Base-by-base conservation (phyloP, 2,329 filamentous ascomycete genomes). In the Colletotrichum kahawae region DNA sequence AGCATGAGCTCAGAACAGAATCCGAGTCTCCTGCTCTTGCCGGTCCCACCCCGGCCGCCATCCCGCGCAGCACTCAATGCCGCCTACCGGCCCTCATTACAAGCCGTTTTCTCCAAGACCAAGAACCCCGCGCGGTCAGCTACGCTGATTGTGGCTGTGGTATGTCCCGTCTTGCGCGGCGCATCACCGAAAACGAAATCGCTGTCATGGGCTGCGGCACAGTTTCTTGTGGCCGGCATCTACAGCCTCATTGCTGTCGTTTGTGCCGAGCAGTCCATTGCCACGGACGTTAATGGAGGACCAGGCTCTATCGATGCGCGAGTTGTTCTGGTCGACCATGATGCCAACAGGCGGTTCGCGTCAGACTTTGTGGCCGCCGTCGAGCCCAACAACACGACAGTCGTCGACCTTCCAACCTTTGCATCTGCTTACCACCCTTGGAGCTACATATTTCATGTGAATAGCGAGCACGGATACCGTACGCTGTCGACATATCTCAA, bases 211-310 rank as follows among this genome's bases (percentile, higher is more conserved):
- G 81, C 88, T 38, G 85, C 89, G n/a, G 90, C 92, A 0, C 95
- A 98, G 83, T 88, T 89, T n/a, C 87, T 96, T 7, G 85, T 98
- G 27, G 94, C 94, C 4, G 90, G 91, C 31, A 82, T 97, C 29
- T 98, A 98, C 87, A 92, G 92, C 79, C 89, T 98, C 65, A 87
- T 97, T 71, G 93, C 93, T 38, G 86, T 92, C 60, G 87, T 95
- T n/a, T 95, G 93, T 77, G 91, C 92, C 14, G 88, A 92, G 77
- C 86, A 91, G 63, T 86, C 86, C 62, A 88, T 86, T 85, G 93
- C 83, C 85, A 94, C 83, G 82, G 95, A 84, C 87, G 90, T 86
- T 8, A 84, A 85, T 7, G 80, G 82, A 56, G 87, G 85, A 16
- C 89, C 91, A 1, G 92, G 92, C 60, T 93, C 94, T 29, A 90